Evolutionary conservation across 257 asterid species (phyloP).

Genomic region (Solanum infundibuliforme): DNA sequence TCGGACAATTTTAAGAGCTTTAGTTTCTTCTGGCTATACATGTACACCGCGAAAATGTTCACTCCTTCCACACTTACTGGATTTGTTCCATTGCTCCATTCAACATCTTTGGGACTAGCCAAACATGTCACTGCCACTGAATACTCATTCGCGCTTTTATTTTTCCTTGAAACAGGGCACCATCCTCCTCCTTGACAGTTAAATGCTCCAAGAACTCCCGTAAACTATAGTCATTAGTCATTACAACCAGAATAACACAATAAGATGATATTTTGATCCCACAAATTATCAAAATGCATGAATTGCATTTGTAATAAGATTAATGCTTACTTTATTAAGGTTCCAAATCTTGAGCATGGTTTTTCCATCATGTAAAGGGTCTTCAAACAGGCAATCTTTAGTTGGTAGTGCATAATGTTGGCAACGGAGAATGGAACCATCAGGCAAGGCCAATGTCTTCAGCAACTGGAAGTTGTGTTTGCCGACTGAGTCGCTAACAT

Average conservation of each 20-base stretch:
- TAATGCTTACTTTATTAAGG: slow-evolving; percentile 31
- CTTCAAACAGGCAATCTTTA: slow-evolving; percentile 47
- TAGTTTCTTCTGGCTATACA: slow-evolving; percentile 19
- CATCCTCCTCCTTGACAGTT: slow-evolving; percentile 64
- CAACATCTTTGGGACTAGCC: slow-evolving; percentile 17
- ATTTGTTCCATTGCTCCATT: slow-evolving; percentile 27
- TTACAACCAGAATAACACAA: neutral
- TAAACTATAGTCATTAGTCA: neutral
- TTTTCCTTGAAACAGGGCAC: slow-evolving; percentile 53
- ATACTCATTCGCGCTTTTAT: slow-evolving; percentile 7
- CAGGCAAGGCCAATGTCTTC: slow-evolving; percentile 45
- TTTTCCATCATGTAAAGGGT: slow-evolving; percentile 56
- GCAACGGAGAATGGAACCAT: slow-evolving; percentile 58
- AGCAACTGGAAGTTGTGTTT: slow-evolving; percentile 50
- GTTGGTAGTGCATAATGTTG: slow-evolving; percentile 56
- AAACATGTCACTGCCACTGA: slow-evolving; percentile 7
- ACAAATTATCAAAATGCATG: neutral
- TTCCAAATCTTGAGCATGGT: slow-evolving; percentile 74
- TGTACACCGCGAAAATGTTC: slow-evolving; percentile 19
- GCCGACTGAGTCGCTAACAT: slow-evolving; percentile 43
- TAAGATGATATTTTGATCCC: neutral
- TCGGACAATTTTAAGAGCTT: slow-evolving; percentile 16
- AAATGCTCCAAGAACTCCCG: slow-evolving; percentile 58
- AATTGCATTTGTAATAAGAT: neutral
- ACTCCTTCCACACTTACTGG: slow-evolving; percentile 11